Percentiles rank a stretch among this genome's conserved stretches.
These are phyloP conservation scores for Colletotrichum shisoi DNA, from an alignment of 2,329 filamentous ascomycete species.

Conservation along the genomic window DNA sequence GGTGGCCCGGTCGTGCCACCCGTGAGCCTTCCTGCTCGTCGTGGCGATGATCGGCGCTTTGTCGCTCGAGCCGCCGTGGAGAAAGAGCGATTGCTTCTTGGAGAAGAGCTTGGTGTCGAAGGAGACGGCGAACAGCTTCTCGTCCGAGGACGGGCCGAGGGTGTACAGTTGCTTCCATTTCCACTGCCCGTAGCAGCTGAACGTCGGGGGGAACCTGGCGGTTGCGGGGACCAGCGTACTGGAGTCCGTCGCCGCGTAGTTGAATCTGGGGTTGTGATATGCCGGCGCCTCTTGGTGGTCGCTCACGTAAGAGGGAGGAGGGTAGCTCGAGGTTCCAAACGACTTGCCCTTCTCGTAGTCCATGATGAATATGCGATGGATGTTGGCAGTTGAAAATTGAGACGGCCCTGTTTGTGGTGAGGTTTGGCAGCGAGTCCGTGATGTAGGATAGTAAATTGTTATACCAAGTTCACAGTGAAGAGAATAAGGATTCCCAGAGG, in stretches of 20 bases:
- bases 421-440: no score
- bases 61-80: conserved; percentile 23
- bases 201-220: conserved; percentile 22
- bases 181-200: conserved; percentile 32
- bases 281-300: not conserved
- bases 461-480: not conserved
- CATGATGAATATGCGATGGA: not conserved
- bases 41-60: conserved; percentile 20
- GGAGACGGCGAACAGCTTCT: conserved; percentile 15
- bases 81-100: conserved; percentile 22
- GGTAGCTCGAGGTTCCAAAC: not conserved
- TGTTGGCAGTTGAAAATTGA: no score
- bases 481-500: fast-evolving
- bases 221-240: conserved; percentile 12
- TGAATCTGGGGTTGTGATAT: conserved; percentile 9
- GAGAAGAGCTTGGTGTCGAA: conserved; percentile 20
- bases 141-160: conserved; percentile 23
- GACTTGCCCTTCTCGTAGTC: not conserved
- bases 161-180: conserved; percentile 27
- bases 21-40: not conserved
- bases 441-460: no score
- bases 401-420: no score
- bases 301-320: not conserved
- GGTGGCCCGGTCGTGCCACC: conserved; percentile 9
- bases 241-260: not conserved